Conservation (phyloP, 2,329 filamentous ascomycete species). For the Paraconiothyrium sp. region DNA sequence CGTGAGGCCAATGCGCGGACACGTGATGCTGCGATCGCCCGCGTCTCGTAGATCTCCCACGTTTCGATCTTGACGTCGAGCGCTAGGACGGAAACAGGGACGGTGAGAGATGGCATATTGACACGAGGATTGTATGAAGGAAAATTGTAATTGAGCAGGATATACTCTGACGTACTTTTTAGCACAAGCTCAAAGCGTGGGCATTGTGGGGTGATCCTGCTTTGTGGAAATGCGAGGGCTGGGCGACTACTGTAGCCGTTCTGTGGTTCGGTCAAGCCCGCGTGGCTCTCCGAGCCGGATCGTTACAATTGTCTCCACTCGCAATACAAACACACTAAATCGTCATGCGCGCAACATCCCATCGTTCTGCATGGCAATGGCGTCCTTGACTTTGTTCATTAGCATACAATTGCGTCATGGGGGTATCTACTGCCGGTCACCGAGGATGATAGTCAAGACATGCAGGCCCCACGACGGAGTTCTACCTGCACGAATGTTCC, state of each 20-base stretch:
- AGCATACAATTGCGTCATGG: background rate
- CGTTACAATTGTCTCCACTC: background rate
- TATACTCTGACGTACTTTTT: background rate
- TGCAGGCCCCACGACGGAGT: background rate
- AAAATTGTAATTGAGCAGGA: background rate
- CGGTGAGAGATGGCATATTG: slow-evolving; percentile 1
- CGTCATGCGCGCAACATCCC: background rate
- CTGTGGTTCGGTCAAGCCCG: background rate
- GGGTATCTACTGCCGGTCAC: background rate
- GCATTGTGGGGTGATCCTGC: background rate
- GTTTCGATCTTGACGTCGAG: slow-evolving; percentile 3
- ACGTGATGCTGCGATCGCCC: slow-evolving; percentile 17
- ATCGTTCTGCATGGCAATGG: background rate
- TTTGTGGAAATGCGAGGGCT: background rate
- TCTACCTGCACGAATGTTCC: background rate
- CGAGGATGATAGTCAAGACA: background rate
- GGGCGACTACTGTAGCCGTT: background rate
- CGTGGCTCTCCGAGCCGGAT: background rate
- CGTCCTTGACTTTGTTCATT: background rate
- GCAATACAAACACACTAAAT: background rate
- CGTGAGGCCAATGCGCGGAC: slow-evolving; percentile 11
- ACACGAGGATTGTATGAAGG: background rate
- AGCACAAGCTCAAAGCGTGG: background rate
- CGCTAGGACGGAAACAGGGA: slow-evolving; percentile 4
- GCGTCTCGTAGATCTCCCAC: background rate